Evolutionary conservation across 2,329 filamentous ascomycete genomes (phyloP).

Genomic region (Byssochlamys sp.): DNA sequence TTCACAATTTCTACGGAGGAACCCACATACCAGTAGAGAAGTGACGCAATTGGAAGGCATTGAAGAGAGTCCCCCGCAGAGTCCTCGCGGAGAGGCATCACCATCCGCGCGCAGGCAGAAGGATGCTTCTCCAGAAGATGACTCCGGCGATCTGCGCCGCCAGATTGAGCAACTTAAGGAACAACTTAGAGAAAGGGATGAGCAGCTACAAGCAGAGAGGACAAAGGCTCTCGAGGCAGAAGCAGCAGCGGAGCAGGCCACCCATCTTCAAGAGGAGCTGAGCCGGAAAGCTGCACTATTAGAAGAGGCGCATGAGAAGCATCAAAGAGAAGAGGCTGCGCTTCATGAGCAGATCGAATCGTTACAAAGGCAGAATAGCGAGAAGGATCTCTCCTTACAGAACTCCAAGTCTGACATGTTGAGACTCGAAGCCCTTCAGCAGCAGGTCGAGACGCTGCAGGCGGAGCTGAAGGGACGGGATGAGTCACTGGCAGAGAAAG

Average conservation of each 20-base stretch:
- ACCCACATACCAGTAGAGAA: constrained; percentile 17
- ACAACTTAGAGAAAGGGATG: constrained; percentile 23
- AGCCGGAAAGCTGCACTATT: constrained; percentile 21
- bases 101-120: constrained; percentile 18
- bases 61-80: constrained; percentile 24
- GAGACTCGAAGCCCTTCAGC: constrained; percentile 18
- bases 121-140: constrained; percentile 9
- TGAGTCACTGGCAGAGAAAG: constrained; percentile 13
- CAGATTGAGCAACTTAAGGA: constrained; percentile 24
- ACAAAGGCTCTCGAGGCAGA: constrained; percentile 24
- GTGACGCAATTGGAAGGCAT: constrained; percentile 28
- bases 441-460: constrained; percentile 24
- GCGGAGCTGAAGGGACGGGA: constrained; percentile 20
- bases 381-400: constrained; percentile 16
- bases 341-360: constrained; percentile 22
- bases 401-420: constrained; percentile 12
- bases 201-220: constrained; percentile 24
- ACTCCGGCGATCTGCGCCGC: constrained; percentile 16
- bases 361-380: constrained; percentile 18
- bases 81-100: constrained; percentile 13
- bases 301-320: constrained; percentile 16
- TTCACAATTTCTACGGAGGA: constrained; percentile 29
- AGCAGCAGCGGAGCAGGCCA: constrained; percentile 29
- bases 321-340: constrained; percentile 11
- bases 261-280: constrained; percentile 30